Evolutionary conservation across 768 basidiomycete genomes (phyloP).

Genomic region (Lentinus brumalis): DNA sequence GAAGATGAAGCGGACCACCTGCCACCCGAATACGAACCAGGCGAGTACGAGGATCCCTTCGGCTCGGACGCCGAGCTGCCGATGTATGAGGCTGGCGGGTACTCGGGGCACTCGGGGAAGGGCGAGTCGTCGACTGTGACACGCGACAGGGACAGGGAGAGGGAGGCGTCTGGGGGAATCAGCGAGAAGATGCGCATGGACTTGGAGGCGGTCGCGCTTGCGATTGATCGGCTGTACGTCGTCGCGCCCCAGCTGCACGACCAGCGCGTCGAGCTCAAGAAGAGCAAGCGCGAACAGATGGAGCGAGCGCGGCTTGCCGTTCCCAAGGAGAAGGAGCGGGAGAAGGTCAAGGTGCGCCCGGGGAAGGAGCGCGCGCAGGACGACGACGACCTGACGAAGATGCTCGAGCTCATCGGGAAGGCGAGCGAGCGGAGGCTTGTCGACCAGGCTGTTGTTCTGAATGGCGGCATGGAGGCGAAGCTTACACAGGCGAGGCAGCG

Average conservation of each 20-base stretch:
- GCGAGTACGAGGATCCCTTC: slow-evolving; percentile 19
- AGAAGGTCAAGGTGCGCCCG: slow-evolving; percentile 27
- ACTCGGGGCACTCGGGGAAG: slow-evolving; percentile 14
- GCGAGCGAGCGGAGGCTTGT: slow-evolving; percentile 68
- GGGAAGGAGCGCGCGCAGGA: slow-evolving; percentile 50
- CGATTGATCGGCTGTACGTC: slow-evolving; percentile 86
- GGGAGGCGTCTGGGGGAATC: slow-evolving; percentile 8
- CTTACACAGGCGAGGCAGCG: slow-evolving; percentile 58
- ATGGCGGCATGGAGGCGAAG: slow-evolving; percentile 56
- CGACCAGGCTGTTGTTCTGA: slow-evolving; percentile 71
- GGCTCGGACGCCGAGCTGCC: slow-evolving; percentile 26
- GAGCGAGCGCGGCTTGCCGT: slow-evolving; percentile 64
- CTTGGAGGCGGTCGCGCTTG: slow-evolving; percentile 80
- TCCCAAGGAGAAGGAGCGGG: slow-evolving; percentile 17
- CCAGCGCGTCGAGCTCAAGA: slow-evolving; percentile 89
- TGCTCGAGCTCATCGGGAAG: slow-evolving; percentile 69
- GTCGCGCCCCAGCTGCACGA: slow-evolving; percentile 88
- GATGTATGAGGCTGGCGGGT: slow-evolving; percentile 29
- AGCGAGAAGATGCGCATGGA: slow-evolving; percentile 87
- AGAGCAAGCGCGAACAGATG: slow-evolving; percentile 68
- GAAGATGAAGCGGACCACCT: slow-evolving; percentile 14
- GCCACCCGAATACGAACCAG: slow-evolving; percentile 34
- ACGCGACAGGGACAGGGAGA: not conserved
- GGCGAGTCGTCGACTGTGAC: not conserved
- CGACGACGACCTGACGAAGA: slow-evolving; percentile 63